Percentiles rank a stretch among this genome's conserved stretches.
Evolutionary conservation across 78 protist species (phyloP).

Genomic region (Dictyostelium capitatum): DNA sequence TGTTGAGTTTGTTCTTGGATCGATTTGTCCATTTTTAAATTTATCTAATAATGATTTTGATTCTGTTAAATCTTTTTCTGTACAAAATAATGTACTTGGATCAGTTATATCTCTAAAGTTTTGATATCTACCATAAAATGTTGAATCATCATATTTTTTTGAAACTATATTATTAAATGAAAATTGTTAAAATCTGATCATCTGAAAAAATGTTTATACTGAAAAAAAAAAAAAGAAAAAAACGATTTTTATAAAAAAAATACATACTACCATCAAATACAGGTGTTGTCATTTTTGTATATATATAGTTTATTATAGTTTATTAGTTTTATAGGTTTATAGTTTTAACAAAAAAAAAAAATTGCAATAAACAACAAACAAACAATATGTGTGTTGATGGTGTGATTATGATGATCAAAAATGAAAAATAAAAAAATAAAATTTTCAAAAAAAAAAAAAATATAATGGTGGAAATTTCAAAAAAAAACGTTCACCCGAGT

Average conservation of each 20-base stretch:
- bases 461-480: too few relatives aligned
- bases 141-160: constrained; percentile 70
- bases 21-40: constrained; percentile 65
- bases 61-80: constrained; percentile 39
- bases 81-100: constrained; percentile 64
- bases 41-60: constrained; percentile 53
- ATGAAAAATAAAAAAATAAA: background rate
- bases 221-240: too few relatives aligned
- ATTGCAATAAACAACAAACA: too few relatives aligned
- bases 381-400: too few relatives aligned
- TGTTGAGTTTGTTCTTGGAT: constrained; percentile 21
- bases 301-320: background rate
- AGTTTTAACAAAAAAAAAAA: too few relatives aligned
- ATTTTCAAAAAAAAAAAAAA: background rate
- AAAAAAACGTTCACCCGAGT: too few relatives aligned
- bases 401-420: too few relatives aligned
- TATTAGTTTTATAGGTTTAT: too few relatives aligned
- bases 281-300: constrained; percentile 8
- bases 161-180: constrained; percentile 3
- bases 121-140: constrained; percentile 80
- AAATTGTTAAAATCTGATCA: background rate
- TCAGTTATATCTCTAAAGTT: constrained; percentile 86
- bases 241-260: background rate
- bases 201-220: too few relatives aligned
- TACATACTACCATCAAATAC: constrained; percentile 59